Conservation (phyloP, 148 eudicot species). For the Rheum nobile region DNA sequence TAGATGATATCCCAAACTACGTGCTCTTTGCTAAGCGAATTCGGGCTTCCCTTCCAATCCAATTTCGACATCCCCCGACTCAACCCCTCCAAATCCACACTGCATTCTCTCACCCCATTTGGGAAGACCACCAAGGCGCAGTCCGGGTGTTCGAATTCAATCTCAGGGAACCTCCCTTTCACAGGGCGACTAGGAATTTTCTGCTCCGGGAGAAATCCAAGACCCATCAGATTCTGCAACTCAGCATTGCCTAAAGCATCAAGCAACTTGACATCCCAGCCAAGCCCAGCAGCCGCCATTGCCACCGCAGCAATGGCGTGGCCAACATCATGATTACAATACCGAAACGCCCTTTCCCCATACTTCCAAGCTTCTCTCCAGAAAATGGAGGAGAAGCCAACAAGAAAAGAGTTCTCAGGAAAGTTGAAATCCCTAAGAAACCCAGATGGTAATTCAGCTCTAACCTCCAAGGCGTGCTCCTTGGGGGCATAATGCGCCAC, state of each 20-base stretch:
- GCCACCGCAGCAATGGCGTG: constrained; percentile 76
- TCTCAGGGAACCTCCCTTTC: constrained; percentile 56
- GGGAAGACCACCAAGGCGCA: constrained; percentile 71
- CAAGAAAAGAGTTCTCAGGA: constrained; percentile 44
- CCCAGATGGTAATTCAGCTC: constrained; percentile 40
- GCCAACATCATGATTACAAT: constrained; percentile 93
- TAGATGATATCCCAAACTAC: constrained; percentile 85
- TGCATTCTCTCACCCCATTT: constrained; percentile 22
- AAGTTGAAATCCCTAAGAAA: constrained; percentile 29
- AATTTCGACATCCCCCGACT: constrained; percentile 28
- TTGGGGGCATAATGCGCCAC: constrained; percentile 89
- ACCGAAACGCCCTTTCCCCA: constrained; percentile 91
- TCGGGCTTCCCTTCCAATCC: constrained; percentile 82
- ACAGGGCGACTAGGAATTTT: constrained; percentile 52
- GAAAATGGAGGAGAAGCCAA: constrained; percentile 79
- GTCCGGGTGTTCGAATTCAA: constrained; percentile 94
- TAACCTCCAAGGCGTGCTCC: constrained; percentile 73
- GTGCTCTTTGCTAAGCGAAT: constrained; percentile 79
- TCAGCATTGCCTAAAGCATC: constrained; percentile 72
- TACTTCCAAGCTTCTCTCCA: constrained; percentile 99
- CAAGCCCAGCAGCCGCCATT: constrained; percentile 72
- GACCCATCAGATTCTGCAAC: constrained; percentile 63
- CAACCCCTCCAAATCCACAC: constrained; percentile 40
- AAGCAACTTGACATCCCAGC: constrained; percentile 90
- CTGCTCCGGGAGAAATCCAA: constrained; percentile 24